Evolutionary conservation across 371 early-diverging fungal species (phyloP).

Genomic region (Nematocida parisii): DNA sequence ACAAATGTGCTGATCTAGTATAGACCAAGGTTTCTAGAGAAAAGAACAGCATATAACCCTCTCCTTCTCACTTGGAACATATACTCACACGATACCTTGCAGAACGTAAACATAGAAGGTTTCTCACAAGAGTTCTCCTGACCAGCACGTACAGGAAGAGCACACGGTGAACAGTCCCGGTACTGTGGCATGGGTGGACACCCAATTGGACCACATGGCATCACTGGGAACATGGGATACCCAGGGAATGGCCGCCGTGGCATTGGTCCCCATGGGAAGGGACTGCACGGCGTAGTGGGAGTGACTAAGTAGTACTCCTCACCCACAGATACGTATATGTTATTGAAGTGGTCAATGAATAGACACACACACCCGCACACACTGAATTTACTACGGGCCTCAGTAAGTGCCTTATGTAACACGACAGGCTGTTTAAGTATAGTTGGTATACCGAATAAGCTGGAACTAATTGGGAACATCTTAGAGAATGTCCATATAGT

Average conservation of each 20-base stretch:
- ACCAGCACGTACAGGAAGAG: slow-evolving; percentile 13
- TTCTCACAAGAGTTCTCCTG: slow-evolving; percentile 19
- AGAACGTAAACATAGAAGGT: slow-evolving; percentile 50
- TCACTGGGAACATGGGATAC: neutral
- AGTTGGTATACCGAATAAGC: slow-evolving; percentile 7
- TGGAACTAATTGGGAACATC: neutral
- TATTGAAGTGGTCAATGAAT: slow-evolving; percentile 56
- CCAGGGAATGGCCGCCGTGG: slow-evolving; percentile 6
- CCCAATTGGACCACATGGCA: neutral
- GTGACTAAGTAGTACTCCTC: slow-evolving; percentile 29
- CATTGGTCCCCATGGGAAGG: slow-evolving; percentile 12
- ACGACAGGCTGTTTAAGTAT: slow-evolving; percentile 23
- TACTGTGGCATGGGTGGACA: slow-evolving; percentile 21
- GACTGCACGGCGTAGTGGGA: neutral
- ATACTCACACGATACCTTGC: slow-evolving; percentile 44
- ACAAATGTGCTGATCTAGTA: slow-evolving; percentile 21
- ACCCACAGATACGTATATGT: slow-evolving; percentile 45
- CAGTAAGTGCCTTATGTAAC: slow-evolving; percentile 44
- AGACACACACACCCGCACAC: slow-evolving; percentile 55
- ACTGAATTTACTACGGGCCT: slow-evolving; percentile 43
- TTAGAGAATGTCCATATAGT: slow-evolving; percentile 45
- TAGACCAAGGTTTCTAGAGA: slow-evolving; percentile 41
- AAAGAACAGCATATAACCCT: slow-evolving; percentile 55
- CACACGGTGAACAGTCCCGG: slow-evolving; percentile 31
- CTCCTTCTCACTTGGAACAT: slow-evolving; percentile 48